Evolutionary conservation across 2,329 filamentous ascomycete genomes (phyloP).

Genomic region (Neocatenulostroma microsporum): DNA sequence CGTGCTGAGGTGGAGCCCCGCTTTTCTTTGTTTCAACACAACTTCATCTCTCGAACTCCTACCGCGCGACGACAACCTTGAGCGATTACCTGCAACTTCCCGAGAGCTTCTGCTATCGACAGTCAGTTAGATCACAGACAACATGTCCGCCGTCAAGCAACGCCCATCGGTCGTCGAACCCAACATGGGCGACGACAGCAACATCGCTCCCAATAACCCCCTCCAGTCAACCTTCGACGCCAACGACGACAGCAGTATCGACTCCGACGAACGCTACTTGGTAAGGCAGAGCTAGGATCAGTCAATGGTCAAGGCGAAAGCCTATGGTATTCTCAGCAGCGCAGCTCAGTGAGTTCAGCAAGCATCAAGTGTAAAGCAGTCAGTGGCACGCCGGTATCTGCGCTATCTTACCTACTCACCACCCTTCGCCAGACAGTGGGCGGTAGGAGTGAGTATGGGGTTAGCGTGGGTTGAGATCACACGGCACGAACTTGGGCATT

Average conservation of each 20-base stretch:
- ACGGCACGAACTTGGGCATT: constrained; percentile 35
- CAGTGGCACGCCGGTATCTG: constrained; percentile 33
- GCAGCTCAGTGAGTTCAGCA: constrained; percentile 26
- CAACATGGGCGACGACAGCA: no score
- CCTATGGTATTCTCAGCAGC: constrained; percentile 14
- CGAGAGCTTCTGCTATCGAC: no score
- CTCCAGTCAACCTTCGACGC: constrained; percentile 28
- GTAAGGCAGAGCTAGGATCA: constrained; percentile 25
- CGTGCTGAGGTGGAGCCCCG: no score
- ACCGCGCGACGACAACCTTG: no score
- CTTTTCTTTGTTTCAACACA: no score
- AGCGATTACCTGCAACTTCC: no score
- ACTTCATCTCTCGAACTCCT: no score
- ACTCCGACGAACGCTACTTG: constrained; percentile 31
- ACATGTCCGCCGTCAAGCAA: no score
- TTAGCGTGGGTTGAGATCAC: constrained; percentile 30
- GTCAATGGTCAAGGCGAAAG: constrained; percentile 17
- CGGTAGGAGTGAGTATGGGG: constrained; percentile 15
- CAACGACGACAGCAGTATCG: constrained; percentile 25
- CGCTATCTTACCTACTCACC: constrained; percentile 12
- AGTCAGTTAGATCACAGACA: no score
- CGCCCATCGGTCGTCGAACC: no score
- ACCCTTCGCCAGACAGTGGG: constrained; percentile 11
- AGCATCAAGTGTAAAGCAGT: constrained; percentile 24
- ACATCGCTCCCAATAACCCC: constrained; percentile 23